Percentiles rank a stretch among this genome's conserved stretches.
These are phyloP conservation scores for Lablab purpureus DNA, from an alignment of 306 rosid species.

Conservation along the genomic window DNA sequence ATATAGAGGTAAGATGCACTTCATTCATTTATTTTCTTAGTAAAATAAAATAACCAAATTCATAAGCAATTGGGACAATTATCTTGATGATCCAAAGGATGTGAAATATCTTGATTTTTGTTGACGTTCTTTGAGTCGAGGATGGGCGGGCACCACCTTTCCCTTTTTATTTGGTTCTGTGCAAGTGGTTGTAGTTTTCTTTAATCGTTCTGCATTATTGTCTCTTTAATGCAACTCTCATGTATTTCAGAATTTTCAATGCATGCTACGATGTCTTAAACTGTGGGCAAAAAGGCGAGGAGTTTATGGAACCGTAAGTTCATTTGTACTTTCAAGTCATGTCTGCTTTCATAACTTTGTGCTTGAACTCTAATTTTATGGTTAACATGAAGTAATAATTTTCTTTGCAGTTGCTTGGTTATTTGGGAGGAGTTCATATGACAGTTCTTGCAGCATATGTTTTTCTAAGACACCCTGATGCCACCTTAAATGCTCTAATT, in stretches of 20 bases:
- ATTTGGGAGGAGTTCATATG: constrained; percentile 62
- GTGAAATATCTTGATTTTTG: neutral
- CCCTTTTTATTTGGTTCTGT: constrained; percentile 14
- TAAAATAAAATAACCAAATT: constrained; percentile 8
- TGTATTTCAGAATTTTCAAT: constrained; percentile 57
- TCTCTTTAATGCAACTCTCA: constrained; percentile 28
- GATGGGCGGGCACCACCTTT: neutral
- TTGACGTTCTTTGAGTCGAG: neutral
- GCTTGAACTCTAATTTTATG: constrained; percentile 31
- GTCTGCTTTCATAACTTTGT: constrained; percentile 18
- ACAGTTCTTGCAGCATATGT: constrained; percentile 57
- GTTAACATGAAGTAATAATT: constrained; percentile 24
- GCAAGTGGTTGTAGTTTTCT: constrained; percentile 16
- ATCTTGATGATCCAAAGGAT: constrained; percentile 6
- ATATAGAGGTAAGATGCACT: constrained; percentile 53
- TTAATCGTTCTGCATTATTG: constrained; percentile 26
- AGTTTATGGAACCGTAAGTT: constrained; percentile 65
- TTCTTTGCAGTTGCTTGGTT: constrained; percentile 55
- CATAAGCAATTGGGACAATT: neutral
- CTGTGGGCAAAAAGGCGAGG: constrained; percentile 68
- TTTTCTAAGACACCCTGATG: constrained; percentile 49
- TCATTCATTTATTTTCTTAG: neutral
- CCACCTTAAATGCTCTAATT: constrained; percentile 50
- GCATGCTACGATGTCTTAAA: constrained; percentile 56
- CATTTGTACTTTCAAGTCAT: constrained; percentile 21